These are phyloP conservation scores for Mallotus nudiflorus DNA, from an alignment of 345 rosid genomes.

Conservation along the genomic window DNA sequence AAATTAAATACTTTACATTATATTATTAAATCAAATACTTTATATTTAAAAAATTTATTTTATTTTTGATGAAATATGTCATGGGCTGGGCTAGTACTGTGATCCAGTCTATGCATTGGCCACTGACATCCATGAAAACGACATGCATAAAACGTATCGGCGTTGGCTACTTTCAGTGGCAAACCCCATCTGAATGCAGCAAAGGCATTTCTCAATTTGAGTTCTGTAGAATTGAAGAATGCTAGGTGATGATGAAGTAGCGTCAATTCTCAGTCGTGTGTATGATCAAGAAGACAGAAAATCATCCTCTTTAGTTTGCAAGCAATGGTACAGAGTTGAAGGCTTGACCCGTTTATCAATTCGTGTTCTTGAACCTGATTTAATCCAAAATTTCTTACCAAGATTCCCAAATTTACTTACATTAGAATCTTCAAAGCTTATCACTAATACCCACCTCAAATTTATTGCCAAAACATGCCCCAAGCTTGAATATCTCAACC, in stretches of 20 bases:
- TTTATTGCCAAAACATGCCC: constrained; percentile 40
- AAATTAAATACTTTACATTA: too few species aligned
- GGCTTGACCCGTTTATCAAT: constrained; percentile 36
- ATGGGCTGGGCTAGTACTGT: too few species aligned
- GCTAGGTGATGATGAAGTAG: constrained; percentile 45
- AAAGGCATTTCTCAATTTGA: not conserved
- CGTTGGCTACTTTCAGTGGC: too few species aligned
- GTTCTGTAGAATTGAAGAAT: constrained; percentile 17
- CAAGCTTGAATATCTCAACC: constrained; percentile 30
- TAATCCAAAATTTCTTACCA: constrained; percentile 33
- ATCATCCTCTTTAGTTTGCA: constrained; percentile 40
- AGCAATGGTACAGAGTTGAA: constrained; percentile 48
- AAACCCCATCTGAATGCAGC: not conserved
- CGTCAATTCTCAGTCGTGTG: constrained; percentile 32
- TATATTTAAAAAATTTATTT: too few species aligned
- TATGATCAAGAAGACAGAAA: constrained; percentile 28
- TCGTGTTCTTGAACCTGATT: constrained; percentile 40
- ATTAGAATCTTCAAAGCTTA: constrained; percentile 18
- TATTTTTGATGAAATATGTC: too few species aligned
- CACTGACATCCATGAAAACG: too few species aligned
- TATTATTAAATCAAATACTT: too few species aligned
- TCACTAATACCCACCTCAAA: constrained; percentile 32
- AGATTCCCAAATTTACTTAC: constrained; percentile 45
- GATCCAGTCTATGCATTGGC: too few species aligned
- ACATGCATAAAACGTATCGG: too few species aligned